Base-by-base conservation (phyloP, 2,329 filamentous ascomycete genomes). In the Aspergillus bombycis region DNA sequence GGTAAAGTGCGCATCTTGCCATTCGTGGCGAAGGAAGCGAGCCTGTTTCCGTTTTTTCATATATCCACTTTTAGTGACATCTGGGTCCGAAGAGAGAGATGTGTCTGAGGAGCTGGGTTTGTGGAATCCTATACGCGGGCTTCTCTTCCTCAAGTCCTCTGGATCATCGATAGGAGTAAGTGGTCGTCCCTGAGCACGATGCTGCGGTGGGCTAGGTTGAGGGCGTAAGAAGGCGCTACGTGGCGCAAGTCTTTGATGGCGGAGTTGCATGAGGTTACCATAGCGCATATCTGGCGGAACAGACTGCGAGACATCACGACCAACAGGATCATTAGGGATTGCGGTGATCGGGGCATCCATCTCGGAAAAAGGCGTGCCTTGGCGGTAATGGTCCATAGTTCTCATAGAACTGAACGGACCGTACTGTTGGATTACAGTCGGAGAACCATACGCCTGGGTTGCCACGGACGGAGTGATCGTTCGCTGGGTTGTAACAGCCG, bases 271-370 rank as follows among this genome's bases (percentile, higher is more conserved):
- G 6, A 67, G 72, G 53, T 81, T 76, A 36, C 88, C 87, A 82
- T 91, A 97, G 76, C 88, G 89, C 93, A 97, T 97, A 79, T 96
- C 89, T 10, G 94, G 94, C 48, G 94, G 94, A 0, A 97, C 94
- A 4, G 94, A 97, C 78, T 97, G 93, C 34, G 92, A 96, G 56
- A 16, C 23, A 12, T 28, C 46, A 5, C 46, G 21, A 11, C 23
- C 23, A 16, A 50, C 23, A 28, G 23, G 46, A 23, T 28, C 46
- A 50, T 11, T 28, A 6, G 88, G 87, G 53, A 94, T 83, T 4
- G 89, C 86, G 1, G 92, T 95, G 63, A 96, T 81, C 0, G 94
- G 93, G 19, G 94, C 88, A 75, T 97, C 94, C 84, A 95, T 90
- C 74, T 96, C 93, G 3, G 94, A 96, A 76, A 94, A 92, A n/a